A percentile compares a stretch with the other conserved stretches of the same genome.
Conservation (phyloP, 2,329 filamentous ascomycete genomes). For the Arthrobotrys pseudoclavata region DNA sequence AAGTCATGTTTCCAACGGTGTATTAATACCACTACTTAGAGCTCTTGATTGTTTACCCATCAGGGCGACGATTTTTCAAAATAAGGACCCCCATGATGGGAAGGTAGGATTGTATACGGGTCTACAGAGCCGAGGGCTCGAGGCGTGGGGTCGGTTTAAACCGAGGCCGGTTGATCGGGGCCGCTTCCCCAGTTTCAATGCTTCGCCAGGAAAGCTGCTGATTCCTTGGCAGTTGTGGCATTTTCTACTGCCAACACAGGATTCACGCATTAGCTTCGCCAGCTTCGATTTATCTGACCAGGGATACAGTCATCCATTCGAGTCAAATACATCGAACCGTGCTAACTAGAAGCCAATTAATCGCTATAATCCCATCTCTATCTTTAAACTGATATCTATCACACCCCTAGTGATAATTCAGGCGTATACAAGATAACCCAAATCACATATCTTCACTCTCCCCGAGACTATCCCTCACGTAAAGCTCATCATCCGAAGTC, state of each 20-base stretch:
- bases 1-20: conserved; percentile 15
- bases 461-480: not conserved
- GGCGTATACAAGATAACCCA: not conserved
- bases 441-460: not conserved
- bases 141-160: conserved; percentile 20
- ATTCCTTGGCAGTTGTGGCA: conserved; percentile 19
- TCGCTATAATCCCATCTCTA: not conserved
- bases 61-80: not conserved
- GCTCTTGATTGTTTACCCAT: not conserved
- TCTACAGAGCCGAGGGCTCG: conserved; percentile 8
- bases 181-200: not conserved
- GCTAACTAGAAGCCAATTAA: not conserved
- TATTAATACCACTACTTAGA: not conserved
- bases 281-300: too few relatives aligned
- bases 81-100: not conserved
- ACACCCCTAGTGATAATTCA: too few relatives aligned
- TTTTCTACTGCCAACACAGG: not conserved
- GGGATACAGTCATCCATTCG: too few relatives aligned
- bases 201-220: not conserved
- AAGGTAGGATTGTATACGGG: not conserved
- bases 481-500: not conserved
- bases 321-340: not conserved
- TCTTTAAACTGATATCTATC: too few relatives aligned
- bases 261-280: too few relatives aligned
- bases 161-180: conserved; percentile 13